Conservation (phyloP, 257 asterid species). For the Eucommia ulmoides region DNA sequence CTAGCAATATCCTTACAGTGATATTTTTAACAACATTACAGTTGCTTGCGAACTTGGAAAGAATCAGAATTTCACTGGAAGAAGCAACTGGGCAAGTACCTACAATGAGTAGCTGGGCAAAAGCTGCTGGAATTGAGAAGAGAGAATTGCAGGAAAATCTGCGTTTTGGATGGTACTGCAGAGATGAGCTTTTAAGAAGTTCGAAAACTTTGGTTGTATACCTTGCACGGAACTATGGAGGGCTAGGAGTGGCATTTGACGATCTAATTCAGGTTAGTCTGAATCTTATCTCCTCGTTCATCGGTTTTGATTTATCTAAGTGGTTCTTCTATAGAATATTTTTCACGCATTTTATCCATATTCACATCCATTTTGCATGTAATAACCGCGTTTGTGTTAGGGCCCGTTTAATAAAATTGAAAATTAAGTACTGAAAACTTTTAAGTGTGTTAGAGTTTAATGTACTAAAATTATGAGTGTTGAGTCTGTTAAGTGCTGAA, state of each 20-base stretch:
- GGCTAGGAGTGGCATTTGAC: slow-evolving; percentile 72
- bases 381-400: too few species aligned
- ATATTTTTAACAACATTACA: slow-evolving; percentile 22
- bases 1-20: slow-evolving; percentile 8
- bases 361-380: too few species aligned
- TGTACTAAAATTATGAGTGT: too few species aligned
- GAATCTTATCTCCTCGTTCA: too few species aligned
- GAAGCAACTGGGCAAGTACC: slow-evolving; percentile 44
- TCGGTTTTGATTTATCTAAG: too few species aligned
- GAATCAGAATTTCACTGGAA: slow-evolving; percentile 36
- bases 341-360: too few species aligned
- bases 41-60: slow-evolving; percentile 68
- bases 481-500: too few species aligned
- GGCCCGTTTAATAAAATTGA: too few species aligned
- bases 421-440: too few species aligned
- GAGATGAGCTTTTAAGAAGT: slow-evolving; percentile 74
- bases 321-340: too few species aligned
- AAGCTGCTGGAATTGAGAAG: slow-evolving; percentile 57
- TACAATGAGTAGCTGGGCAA: slow-evolving; percentile 60
- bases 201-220: slow-evolving; percentile 56
- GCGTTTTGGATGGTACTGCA: slow-evolving; percentile 69
- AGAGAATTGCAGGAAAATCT: slow-evolving; percentile 44
- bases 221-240: slow-evolving; percentile 66
- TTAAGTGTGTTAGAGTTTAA: too few species aligned
- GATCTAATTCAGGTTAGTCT: slow-evolving; percentile 71